Evolutionary conservation across 352 stramenopile genomes (phyloP).

Genomic region (Blastocystis sp.): DNA sequence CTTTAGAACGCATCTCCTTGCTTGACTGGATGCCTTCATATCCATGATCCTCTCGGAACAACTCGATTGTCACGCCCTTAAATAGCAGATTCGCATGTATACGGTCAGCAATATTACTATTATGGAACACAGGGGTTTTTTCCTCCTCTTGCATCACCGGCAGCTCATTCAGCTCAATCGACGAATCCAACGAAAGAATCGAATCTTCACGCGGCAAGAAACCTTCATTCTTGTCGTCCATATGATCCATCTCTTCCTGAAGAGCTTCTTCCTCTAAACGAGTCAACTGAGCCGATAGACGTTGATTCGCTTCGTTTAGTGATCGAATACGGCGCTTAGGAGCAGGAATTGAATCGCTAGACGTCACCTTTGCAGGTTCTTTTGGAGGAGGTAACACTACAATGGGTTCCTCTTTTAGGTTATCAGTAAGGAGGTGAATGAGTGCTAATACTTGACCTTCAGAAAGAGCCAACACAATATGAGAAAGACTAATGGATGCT

Average conservation of each 20-base stretch:
- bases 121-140: slow-evolving; percentile 10
- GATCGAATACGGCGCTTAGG: neutral
- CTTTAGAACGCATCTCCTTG: neutral
- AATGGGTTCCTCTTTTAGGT: slow-evolving; percentile 16
- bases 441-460: slow-evolving; percentile 32
- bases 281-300: neutral
- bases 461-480: slow-evolving; percentile 17
- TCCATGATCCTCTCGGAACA: slow-evolving; percentile 21
- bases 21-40: slow-evolving; percentile 34
- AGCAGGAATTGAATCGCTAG: neutral
- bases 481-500: neutral
- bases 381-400: neutral
- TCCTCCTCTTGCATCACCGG: neutral
- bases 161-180: neutral
- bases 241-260: neutral
- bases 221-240: neutral
- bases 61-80: slow-evolving; percentile 3
- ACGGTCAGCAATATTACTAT: slow-evolving; percentile 4
- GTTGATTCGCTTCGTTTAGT: neutral
- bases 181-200: neutral
- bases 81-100: slow-evolving; percentile 37
- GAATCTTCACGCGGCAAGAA: neutral
- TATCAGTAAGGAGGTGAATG: slow-evolving; percentile 38
- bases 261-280: neutral
- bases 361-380: neutral